Conservation (phyloP, 2,329 filamentous ascomycete species). For the Aschersonia sp. region DNA sequence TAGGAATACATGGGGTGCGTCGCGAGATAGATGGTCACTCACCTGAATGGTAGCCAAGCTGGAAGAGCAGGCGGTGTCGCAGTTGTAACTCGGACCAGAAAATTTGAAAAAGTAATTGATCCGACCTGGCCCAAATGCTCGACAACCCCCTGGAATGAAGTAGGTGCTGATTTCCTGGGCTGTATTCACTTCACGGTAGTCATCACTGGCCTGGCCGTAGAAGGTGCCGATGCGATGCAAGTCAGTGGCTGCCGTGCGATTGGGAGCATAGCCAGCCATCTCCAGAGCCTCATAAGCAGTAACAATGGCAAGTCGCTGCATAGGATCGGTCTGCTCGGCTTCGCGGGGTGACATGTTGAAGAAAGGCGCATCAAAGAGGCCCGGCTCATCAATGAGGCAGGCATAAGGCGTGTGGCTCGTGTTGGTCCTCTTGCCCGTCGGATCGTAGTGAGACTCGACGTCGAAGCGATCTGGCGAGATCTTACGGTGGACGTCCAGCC, state of each 20-base stretch:
- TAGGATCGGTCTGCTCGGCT: constrained; percentile 61
- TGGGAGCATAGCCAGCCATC: constrained; percentile 38
- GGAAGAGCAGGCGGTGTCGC: constrained; percentile 70
- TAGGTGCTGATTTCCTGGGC: constrained; percentile 53
- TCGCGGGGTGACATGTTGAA: constrained; percentile 77
- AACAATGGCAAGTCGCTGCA: constrained; percentile 57
- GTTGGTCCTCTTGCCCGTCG: constrained; percentile 52
- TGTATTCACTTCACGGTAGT: constrained; percentile 64
- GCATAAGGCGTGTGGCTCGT: constrained; percentile 57
- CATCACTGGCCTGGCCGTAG: constrained; percentile 62
- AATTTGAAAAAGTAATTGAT: constrained; percentile 74
- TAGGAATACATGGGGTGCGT: no score
- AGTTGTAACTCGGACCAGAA: constrained; percentile 54
- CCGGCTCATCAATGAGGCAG: constrained; percentile 56
- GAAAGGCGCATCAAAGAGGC: constrained; percentile 61
- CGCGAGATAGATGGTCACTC: no score
- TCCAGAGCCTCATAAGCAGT: constrained; percentile 73
- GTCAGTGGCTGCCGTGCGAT: constrained; percentile 52
- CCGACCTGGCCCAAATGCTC: constrained; percentile 15
- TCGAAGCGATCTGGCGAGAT: constrained; percentile 56
- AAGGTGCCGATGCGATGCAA: constrained; percentile 51
- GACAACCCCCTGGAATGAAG: constrained; percentile 22
- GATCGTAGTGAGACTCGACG: constrained; percentile 50
- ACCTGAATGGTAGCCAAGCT: constrained; percentile 58
- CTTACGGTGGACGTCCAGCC: constrained; percentile 49